phyloP scores from a whole-genome alignment of 768 basidiomycete species.

The Chalciporus pseudorubinellus region DNA sequence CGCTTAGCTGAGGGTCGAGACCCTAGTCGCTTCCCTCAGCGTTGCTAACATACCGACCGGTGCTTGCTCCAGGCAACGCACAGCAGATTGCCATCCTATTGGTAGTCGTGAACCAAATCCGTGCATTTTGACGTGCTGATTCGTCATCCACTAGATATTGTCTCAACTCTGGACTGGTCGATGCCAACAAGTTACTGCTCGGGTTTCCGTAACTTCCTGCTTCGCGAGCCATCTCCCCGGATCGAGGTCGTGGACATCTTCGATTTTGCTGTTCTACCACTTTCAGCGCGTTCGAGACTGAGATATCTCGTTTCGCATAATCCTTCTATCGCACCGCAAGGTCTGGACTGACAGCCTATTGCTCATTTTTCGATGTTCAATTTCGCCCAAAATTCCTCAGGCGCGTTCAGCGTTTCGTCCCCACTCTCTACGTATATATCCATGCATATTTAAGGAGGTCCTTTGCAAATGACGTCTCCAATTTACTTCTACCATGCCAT shows the following conservation, averaged over 20 bases:
- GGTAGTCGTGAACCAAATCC: neutral
- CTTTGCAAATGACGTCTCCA: neutral
- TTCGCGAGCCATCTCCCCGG: neutral
- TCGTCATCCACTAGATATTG: neutral
- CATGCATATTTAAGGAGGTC: neutral
- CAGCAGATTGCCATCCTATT: constrained; percentile 4
- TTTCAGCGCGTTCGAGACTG: constrained; percentile 1
- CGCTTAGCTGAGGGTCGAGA: constrained; percentile 7
- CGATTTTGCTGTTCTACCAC: neutral
- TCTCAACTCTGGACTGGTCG: constrained; percentile 9
- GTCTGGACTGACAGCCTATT: constrained; percentile 8
- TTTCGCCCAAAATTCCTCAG: neutral
- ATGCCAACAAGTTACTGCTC: neutral
- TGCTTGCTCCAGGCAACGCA: neutral
- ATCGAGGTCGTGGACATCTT: neutral
- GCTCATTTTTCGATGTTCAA: neutral
- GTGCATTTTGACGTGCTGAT: neutral
- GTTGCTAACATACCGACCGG: neutral
- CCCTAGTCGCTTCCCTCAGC: neutral
- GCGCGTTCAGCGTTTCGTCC: neutral
- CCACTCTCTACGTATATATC: constrained; percentile 14
- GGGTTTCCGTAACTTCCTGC: neutral
- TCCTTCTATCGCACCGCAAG: neutral
- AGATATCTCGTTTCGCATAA: neutral
- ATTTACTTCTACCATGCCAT: constrained; percentile 9